Percentiles rank a stretch among this genome's conserved stretches.
phyloP scores from a whole-genome alignment of 148 eudicot genomes.

The Vaccinium macrocarpon region DNA sequence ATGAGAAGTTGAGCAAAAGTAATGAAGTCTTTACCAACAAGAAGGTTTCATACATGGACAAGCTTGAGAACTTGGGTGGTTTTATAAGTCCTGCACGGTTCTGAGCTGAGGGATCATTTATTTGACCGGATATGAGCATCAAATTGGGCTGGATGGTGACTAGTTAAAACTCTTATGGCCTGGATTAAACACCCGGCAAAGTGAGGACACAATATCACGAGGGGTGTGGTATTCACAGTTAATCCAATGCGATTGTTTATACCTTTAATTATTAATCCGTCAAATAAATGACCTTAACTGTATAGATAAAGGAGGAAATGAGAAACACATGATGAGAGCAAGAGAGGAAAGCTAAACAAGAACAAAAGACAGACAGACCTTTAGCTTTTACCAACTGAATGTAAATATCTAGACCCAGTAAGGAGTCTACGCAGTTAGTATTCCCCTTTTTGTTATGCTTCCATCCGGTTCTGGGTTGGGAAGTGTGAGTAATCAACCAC shows the following conservation, averaged over 20 bases:
- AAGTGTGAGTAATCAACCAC: constrained; percentile 26
- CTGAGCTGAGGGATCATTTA: constrained; percentile 15
- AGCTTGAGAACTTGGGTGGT: constrained; percentile 47
- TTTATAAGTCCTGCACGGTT: constrained; percentile 72
- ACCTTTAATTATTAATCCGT: no score
- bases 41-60: constrained; percentile 40
- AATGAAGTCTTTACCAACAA: constrained; percentile 16
- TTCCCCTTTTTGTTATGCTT: constrained; percentile 35
- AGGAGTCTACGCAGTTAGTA: constrained; percentile 29
- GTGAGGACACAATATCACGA: no score
- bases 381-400: constrained; percentile 21
- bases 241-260: no score
- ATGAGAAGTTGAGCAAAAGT: constrained; percentile 26
- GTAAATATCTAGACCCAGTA: constrained; percentile 31
- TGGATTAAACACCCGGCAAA: no score
- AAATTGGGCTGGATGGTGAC: no score
- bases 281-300: not conserved
- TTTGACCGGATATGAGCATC: no score
- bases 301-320: constrained; percentile 1
- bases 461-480: constrained; percentile 46
- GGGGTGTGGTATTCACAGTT: no score
- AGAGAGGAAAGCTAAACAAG: constrained; percentile 9
- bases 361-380: constrained; percentile 8
- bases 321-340: constrained; percentile 5
- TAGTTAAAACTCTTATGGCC: no score